These are phyloP conservation scores for Diaporthe longicolla DNA, from an alignment of 2,329 filamentous ascomycete species.

Conservation along the genomic window DNA sequence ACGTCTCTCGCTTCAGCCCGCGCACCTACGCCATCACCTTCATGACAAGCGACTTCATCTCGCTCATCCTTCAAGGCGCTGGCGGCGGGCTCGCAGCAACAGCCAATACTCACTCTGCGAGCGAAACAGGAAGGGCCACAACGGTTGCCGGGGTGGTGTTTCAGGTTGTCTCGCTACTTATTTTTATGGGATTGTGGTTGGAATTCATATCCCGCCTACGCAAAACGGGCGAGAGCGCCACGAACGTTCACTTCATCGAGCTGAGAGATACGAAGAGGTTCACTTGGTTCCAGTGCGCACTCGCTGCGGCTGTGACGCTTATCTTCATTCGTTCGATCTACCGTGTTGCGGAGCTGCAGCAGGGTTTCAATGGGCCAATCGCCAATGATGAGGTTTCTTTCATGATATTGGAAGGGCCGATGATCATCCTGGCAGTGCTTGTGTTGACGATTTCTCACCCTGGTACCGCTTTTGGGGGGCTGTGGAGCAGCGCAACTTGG, in stretches of 20 bases:
- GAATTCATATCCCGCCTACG: background rate
- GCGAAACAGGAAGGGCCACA: background rate
- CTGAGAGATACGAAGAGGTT: slow-evolving; percentile 4
- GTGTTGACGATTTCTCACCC: slow-evolving; percentile 4
- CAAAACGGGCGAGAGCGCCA: background rate
- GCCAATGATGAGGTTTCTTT: slow-evolving; percentile 28
- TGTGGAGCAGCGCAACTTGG: background rate
- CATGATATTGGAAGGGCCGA: slow-evolving; percentile 27
- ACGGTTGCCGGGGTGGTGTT: slow-evolving; percentile 16
- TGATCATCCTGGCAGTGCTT: slow-evolving; percentile 22
- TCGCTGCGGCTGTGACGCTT: slow-evolving; percentile 9
- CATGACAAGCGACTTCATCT: slow-evolving; percentile 30
- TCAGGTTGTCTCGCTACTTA: background rate
- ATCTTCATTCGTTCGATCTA: slow-evolving; percentile 8
- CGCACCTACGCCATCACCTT: slow-evolving; percentile 13
- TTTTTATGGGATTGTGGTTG: background rate
- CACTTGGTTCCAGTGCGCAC: slow-evolving; percentile 3
- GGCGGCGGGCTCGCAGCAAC: slow-evolving; percentile 26
- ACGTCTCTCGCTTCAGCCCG: slow-evolving; percentile 7
- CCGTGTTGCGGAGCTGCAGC: slow-evolving; percentile 25
- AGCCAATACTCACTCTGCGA: background rate
- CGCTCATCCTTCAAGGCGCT: slow-evolving; percentile 24
- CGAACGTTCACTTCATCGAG: background rate
- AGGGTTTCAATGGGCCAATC: slow-evolving; percentile 15
- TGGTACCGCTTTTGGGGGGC: background rate